Base-by-base conservation (phyloP, 164 flowering plant species). In the Aristolochia fimbriata region DNA sequence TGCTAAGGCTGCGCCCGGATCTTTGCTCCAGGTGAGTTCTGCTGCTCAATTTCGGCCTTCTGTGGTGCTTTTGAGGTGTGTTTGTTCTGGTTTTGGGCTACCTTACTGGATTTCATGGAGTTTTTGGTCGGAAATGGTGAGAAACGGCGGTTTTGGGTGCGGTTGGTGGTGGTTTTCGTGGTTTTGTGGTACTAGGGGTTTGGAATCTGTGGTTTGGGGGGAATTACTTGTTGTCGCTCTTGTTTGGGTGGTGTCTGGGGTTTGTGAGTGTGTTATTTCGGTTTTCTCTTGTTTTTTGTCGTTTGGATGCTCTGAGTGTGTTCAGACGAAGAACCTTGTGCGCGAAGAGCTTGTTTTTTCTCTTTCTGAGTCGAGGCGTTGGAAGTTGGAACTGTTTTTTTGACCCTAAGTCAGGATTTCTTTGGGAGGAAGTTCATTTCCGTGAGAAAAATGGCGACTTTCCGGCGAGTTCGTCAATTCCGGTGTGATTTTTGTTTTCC, bases 11-110 rank as follows among this genome's bases (percentile, higher is more conserved):
- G 23, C 15, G 21, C 55, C 49, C 61, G 47, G 72, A 75, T 73
- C 77, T 78, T 58, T 21, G 4, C 56, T 58, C 27, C 65, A 27
- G 76, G 74, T 73, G 58, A 15, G 66, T 55, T 67, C 55, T 45
- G 30, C 30, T 37, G 22, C 66, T 57, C 50, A 56, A 11, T 20
- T 58, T 58, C 13, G 43, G 45, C 17, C 19, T 48, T 47, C 48
- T 20, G 31, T 27, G 13, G 22, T 7, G 25, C 41, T 56, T 61
- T 57, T 13, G 48, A 16, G 5, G 20, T 15, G 11, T 23, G 3
- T n/a, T 27, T 2, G 30, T 27, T 27, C 30, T 27, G 3, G 30
- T 27, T 27, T 27, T 27, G 30, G 3, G n/a, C n/a, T n/a, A 27
- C 30, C 5, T n/a, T 15, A 8, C 4, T 12, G 30, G 58, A 55